Evolutionary conservation across 2,329 filamentous ascomycete genomes (phyloP).

Genomic region (Fusarium sp.): DNA sequence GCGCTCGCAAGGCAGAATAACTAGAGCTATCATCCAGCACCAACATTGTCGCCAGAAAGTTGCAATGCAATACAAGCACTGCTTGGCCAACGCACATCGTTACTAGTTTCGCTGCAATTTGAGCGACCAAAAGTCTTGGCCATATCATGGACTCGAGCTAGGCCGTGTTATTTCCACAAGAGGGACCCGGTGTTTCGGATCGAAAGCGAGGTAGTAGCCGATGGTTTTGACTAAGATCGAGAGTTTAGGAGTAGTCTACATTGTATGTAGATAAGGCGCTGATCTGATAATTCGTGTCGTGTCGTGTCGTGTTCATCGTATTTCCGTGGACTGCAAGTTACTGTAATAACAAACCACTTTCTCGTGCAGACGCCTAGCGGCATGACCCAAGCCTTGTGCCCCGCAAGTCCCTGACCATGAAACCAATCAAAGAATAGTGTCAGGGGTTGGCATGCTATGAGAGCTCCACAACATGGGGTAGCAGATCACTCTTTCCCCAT

Average conservation of each 20-base stretch:
- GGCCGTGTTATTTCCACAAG: conserved; percentile 11
- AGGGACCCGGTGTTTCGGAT: neutral
- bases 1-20: conserved; percentile 8
- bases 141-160: conserved; percentile 25
- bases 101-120: conserved; percentile 17
- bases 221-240: neutral
- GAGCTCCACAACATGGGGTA: conserved; percentile 17
- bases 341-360: neutral
- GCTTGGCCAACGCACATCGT: conserved; percentile 25
- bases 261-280: neutral
- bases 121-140: conserved; percentile 31
- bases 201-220: neutral
- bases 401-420: conserved; percentile 1
- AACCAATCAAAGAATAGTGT: conserved; percentile 8
- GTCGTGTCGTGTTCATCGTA: conserved; percentile 27
- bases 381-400: conserved; percentile 27
- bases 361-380: conserved; percentile 16
- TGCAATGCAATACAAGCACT: neutral
- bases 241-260: neutral
- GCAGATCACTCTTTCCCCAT: conserved; percentile 34
- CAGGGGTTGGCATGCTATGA: conserved; percentile 18
- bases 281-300: neutral
- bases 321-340: conserved; percentile 2
- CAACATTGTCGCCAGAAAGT: neutral
- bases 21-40: neutral